Conservation (phyloP, 352 stramenopile species). For the Phytophthora pistaciae region DNA sequence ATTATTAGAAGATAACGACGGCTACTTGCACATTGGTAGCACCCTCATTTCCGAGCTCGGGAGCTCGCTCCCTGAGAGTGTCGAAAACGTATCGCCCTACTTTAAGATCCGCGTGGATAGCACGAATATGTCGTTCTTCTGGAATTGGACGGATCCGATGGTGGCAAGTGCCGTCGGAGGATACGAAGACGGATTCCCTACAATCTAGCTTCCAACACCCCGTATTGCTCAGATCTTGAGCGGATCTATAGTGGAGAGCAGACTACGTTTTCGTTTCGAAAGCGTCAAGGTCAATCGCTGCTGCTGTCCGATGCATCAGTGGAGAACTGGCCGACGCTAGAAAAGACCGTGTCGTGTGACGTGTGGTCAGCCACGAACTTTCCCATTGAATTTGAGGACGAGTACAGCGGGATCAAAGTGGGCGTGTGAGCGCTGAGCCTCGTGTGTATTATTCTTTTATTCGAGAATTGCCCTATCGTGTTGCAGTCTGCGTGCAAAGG, state of each 20-base stretch:
- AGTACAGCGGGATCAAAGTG: neutral
- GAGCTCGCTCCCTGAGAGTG: conserved; percentile 20
- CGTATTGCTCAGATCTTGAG: conserved; percentile 5
- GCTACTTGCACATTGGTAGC: conserved; percentile 20
- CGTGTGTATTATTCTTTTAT: neutral
- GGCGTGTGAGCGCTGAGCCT: neutral
- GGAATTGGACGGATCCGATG: conserved; percentile 26
- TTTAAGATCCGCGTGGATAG: conserved; percentile 18
- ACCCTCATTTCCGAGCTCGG: conserved; percentile 19
- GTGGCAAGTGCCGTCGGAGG: neutral
- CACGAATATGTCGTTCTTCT: conserved; percentile 30
- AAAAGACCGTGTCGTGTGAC: conserved; percentile 12
- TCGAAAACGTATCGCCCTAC: conserved; percentile 5
- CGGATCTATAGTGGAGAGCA: conserved; percentile 13
- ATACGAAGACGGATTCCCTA: neutral
- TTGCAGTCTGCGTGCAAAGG: too few species aligned
- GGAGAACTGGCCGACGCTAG: conserved; percentile 13
- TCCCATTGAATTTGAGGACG: conserved; percentile 29
- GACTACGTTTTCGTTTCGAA: conserved; percentile 10
- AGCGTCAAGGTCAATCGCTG: neutral
- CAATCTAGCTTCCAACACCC: conserved; percentile 3
- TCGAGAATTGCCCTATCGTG: neutral
- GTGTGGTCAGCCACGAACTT: conserved; percentile 12
- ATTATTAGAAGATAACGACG: conserved; percentile 21
- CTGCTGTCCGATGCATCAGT: conserved; percentile 13